Conservation (phyloP, 2,329 filamentous ascomycete genomes). For the Fusarium cyanostomum region DNA sequence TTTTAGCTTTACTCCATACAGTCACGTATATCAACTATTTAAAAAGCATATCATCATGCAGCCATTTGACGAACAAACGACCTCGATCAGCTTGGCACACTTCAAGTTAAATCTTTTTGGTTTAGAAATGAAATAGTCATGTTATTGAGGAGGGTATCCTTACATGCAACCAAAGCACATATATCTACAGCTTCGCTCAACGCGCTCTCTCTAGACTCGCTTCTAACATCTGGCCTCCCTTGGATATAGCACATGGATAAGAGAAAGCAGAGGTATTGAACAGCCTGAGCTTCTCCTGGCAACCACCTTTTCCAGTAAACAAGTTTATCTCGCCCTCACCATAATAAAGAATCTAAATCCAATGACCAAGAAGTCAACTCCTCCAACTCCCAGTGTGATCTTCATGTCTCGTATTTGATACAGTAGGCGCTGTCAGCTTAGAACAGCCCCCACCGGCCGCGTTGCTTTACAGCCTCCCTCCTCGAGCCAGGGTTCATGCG, state of each 20-base stretch:
- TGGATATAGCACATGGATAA: conserved; percentile 1
- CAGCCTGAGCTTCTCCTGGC: background rate
- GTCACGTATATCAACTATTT: background rate
- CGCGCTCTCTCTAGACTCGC: background rate
- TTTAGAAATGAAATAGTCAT: conserved; percentile 12
- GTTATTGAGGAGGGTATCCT: conserved; percentile 47
- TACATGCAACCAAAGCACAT: conserved; percentile 30
- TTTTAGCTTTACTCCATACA: background rate
- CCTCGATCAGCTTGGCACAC: background rate
- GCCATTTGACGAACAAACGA: background rate
- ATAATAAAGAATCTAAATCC: conserved; percentile 36
- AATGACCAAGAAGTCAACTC: conserved; percentile 41
- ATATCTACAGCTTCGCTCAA: conserved; percentile 31
- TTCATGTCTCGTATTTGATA: conserved; percentile 40
- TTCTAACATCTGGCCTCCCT: background rate
- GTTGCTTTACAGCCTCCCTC: conserved; percentile 51
- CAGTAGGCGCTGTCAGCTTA: conserved; percentile 39
- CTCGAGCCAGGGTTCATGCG: conserved; percentile 43
- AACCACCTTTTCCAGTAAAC: background rate
- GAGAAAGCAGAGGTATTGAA: background rate
- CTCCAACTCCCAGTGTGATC: conserved; percentile 41
- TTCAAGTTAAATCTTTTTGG: background rate
- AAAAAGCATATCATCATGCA: background rate
- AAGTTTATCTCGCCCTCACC: conserved; percentile 13
- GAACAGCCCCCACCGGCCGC: conserved; percentile 61